Evolutionary conservation across 352 stramenopile species (phyloP).

Genomic region (Phytophthora palmivora): DNA sequence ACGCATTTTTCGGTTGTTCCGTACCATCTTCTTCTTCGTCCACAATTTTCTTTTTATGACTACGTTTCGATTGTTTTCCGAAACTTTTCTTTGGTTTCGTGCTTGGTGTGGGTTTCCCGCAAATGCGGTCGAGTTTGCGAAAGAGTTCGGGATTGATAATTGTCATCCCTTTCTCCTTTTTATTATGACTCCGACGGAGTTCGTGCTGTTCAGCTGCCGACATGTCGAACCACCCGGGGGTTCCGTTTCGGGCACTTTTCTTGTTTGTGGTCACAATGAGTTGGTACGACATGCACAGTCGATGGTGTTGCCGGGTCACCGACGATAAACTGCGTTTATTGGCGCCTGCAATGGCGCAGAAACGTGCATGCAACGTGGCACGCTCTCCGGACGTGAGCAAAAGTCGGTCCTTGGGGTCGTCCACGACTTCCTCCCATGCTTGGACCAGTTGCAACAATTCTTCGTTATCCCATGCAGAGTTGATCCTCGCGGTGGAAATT

Average conservation of each 20-base stretch:
- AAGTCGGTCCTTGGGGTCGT: constrained; percentile 38
- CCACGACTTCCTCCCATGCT: constrained; percentile 42
- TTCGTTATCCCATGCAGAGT: constrained; percentile 32
- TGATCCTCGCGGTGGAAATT: constrained; percentile 13
- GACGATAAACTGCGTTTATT: constrained; percentile 31
- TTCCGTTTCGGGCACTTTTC: constrained; percentile 19
- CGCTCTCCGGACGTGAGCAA: constrained; percentile 31
- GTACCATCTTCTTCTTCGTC: constrained; percentile 18
- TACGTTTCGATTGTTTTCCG: constrained; percentile 5
- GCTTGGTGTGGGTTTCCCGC: constrained; percentile 8
- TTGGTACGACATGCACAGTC: constrained; percentile 39
- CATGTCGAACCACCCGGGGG: constrained; percentile 42
- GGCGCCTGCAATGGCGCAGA: constrained; percentile 25
- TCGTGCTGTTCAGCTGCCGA: constrained; percentile 35
- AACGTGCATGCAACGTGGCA: constrained; percentile 33
- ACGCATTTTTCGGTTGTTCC: constrained; percentile 16
- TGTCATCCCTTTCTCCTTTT: constrained; percentile 44
- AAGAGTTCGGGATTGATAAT: constrained; percentile 37
- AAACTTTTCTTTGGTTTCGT: no score
- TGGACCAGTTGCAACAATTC: constrained; percentile 40
- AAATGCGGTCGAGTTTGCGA: constrained; percentile 31
- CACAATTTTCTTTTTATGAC: constrained; percentile 20
- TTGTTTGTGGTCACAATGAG: constrained; percentile 43
- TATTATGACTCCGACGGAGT: constrained; percentile 28
- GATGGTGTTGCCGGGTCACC: constrained; percentile 38